Evolutionary conservation across 2,329 filamentous ascomycete species (phyloP), one percentile per base, ranked within the genome.

Genomic region (Claviceps digitariae): DNA sequence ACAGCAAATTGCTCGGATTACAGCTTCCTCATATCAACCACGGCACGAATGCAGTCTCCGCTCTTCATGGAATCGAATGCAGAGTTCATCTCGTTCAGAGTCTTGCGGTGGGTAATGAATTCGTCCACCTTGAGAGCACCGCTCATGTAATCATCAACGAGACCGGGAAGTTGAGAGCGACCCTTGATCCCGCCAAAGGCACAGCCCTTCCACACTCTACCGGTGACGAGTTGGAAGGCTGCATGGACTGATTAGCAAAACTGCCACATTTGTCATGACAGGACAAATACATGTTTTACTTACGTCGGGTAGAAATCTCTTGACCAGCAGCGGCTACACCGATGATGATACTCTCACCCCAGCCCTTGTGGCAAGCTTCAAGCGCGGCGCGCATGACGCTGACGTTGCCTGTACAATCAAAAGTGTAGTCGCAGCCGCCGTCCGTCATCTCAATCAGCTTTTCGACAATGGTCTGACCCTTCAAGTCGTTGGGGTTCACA

Each of bases 151-250:
- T 97, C 91, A 60, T 82, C 74, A 25, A 98, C 90, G 43, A 98
- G 83, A 55, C 79, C 83, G 48, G 87, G 86, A 59, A 98, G 82
- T 74, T 98, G 93, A 36, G 87, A 84, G 66, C 93, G 90, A 62
- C 93, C 93, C 79, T 97, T 98, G 78, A 98, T 90, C 63, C 93
- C 93, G 61, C 93, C 93, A 65, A 98, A 98, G 20, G 93, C 93
- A 67, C 91, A 97, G 52, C 93, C 93, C 75, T 87, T 95, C 93
- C 93, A 98, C 56, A 95, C 87, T 67, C 93, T 90, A 56, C 93
- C 93, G 46, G 93, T 98, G 62, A 98, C 93, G 57, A 98, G 83
- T 77, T 97, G 93, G 84, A 98, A 98, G 67, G 93, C 88, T 94
- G 61, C 53, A 57, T 8, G 7, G 20, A 25, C 15, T 25, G n/a